Evolutionary conservation across 148 eudicot species (phyloP), one percentile per base, ranked within the genome.

Genomic region (Oxyria digyna): DNA sequence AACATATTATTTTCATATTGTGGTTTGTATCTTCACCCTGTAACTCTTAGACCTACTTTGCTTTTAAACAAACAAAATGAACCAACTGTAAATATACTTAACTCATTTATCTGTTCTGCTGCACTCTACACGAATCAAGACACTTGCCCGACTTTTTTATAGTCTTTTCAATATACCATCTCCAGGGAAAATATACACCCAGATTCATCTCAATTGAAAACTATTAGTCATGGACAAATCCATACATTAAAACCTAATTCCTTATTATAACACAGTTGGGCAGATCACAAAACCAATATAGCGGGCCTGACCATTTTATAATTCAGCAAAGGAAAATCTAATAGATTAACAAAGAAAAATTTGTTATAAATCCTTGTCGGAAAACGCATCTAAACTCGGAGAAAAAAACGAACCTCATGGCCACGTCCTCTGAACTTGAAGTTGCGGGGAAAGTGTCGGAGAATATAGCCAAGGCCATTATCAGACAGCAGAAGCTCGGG

Each of bases 381-480:
- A n/a, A n/a, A n/a, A n/a, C n/a, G n/a, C n/a, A n/a, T 0, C 4
- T 35, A 35, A 17, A 14, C 27, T 26, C 35, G n/a, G 24, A 37
- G 38, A 8, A 11, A 3, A n/a, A 54, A 54, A 54, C 8, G 5
- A 72, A 90, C 98, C 97, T 90, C 97, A 18, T 82, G 80, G 17
- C 91, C 97, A 10, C 86, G 92, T 57, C 97, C 98, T 24, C 85
- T 84, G 70, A 21, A 83, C 82, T 86, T 94, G 72, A 94, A 85
- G 67, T 81, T 83, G 8, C 71, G 71, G 5, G 96, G 96, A 23
- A 94, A 94, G 54, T 94, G 85, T 6, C 84, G 83, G 32, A 94
- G 87, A 70, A 94, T 82, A 63, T 88, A 82, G 0, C 99, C 99
- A 24, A 94, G 74, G 21, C 99, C 99, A 20, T 85, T 80, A 37